Percentiles rank a stretch among this genome's conserved stretches.
phyloP scores from a whole-genome alignment of 1,139 yeast species.

The Candida tunisiensis region DNA sequence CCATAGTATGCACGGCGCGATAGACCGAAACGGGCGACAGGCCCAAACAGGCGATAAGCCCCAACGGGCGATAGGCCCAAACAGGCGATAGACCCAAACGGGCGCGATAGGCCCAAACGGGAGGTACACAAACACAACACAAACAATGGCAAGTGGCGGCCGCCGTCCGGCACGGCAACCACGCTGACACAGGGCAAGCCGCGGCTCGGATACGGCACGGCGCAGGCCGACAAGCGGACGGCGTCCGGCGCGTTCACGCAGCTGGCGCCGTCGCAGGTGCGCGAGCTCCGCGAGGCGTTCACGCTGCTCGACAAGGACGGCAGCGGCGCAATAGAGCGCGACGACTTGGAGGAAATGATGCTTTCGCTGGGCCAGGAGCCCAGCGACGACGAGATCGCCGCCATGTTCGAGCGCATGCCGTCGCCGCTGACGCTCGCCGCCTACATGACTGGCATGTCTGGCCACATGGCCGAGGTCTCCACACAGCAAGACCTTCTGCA shows the following conservation, averaged over 20 bases:
- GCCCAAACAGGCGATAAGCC: too few relatives aligned
- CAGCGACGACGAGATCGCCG: slow-evolving; percentile 19
- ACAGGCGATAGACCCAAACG: too few relatives aligned
- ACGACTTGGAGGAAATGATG: slow-evolving; percentile 43
- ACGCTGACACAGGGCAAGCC: too few relatives aligned
- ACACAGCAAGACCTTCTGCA: slow-evolving; percentile 39
- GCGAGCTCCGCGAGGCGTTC: slow-evolving; percentile 33
- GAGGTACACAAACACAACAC: too few relatives aligned
- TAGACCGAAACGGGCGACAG: too few relatives aligned
- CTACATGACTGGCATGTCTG: slow-evolving; percentile 53
- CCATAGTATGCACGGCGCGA: too few relatives aligned
- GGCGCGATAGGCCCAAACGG: too few relatives aligned
- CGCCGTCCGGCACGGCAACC: too few relatives aligned
- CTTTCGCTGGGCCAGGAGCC: slow-evolving; percentile 33
- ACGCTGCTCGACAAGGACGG: slow-evolving; percentile 71
- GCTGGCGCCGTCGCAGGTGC: slow-evolving; percentile 20
- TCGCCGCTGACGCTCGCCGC: slow-evolving; percentile 50
- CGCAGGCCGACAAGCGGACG: slow-evolving; percentile 1
- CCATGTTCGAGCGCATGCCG: slow-evolving; percentile 35
- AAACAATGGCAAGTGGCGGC: too few relatives aligned
- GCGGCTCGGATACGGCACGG: too few relatives aligned
- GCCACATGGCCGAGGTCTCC: slow-evolving; percentile 39
- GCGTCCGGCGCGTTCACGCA: slow-evolving; percentile 20
- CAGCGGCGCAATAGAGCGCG: slow-evolving; percentile 45
- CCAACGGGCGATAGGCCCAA: too few relatives aligned